Percentiles rank a stretch among this genome's conserved stretches.
Evolutionary conservation across 2,329 filamentous ascomycete genomes (phyloP).

Genomic region (Purpureocillium lavendulum): DNA sequence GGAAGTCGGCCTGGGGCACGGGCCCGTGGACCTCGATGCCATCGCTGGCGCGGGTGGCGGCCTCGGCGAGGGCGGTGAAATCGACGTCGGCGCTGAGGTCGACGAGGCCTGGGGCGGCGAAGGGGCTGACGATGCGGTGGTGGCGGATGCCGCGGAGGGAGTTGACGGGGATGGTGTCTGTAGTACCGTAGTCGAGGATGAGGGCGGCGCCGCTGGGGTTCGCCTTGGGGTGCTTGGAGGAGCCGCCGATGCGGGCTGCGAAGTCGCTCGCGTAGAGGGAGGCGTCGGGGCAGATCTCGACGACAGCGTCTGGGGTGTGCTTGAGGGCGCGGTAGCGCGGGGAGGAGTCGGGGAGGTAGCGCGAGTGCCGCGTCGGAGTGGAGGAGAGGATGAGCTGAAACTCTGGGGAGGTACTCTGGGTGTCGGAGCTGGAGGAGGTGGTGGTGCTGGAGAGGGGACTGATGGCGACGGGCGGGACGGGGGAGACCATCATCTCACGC

Average conservation of each 20-base stretch:
- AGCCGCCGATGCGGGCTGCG: constrained; percentile 74
- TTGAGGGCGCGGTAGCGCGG: constrained; percentile 71
- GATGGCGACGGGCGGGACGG: constrained; percentile 47
- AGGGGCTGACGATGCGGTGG: constrained; percentile 71
- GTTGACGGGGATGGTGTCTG: constrained; percentile 71
- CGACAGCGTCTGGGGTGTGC: constrained; percentile 56
- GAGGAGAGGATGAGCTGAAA: constrained; percentile 80
- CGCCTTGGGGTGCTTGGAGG: constrained; percentile 43
- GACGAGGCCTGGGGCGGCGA: constrained; percentile 70
- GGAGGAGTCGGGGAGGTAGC: constrained; percentile 77
- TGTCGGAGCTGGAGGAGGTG: constrained; percentile 29
- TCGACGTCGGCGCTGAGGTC: constrained; percentile 93
- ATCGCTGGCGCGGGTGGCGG: constrained; percentile 64
- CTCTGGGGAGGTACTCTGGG: constrained; percentile 56
- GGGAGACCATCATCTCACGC: constrained; percentile 74
- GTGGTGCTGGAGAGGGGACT: constrained; percentile 47
- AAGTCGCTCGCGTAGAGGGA: constrained; percentile 74
- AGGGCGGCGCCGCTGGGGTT: constrained; percentile 74
- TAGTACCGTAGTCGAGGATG: constrained; percentile 91
- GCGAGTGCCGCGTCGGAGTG: constrained; percentile 69
- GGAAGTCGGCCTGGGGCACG: constrained; percentile 73
- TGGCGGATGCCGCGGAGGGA: constrained; percentile 80
- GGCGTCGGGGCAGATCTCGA: constrained; percentile 87
- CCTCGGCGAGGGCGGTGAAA: constrained; percentile 78
- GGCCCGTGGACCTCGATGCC: constrained; percentile 90